These are phyloP conservation scores for Anthostomella pinea DNA, from an alignment of 2,329 filamentous ascomycete species.

Conservation along the genomic window DNA sequence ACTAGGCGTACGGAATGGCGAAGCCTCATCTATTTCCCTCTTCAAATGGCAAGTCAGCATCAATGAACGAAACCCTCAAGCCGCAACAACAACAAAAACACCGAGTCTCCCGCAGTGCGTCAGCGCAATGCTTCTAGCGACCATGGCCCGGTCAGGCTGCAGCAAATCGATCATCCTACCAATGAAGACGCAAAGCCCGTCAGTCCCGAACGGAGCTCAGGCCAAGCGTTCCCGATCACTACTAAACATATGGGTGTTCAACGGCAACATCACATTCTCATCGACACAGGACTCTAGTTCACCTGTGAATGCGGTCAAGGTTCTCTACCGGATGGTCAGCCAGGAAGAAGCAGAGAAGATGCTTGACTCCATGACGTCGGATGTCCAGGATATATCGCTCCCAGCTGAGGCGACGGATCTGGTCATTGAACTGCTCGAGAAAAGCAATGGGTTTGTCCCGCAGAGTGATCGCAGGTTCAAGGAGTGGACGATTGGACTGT, in stretches of 20 bases:
- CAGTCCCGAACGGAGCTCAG: not conserved
- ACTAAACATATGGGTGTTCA: conserved; percentile 55
- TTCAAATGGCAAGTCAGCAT: conserved; percentile 58
- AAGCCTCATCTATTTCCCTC: conserved; percentile 45
- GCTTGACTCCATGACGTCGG: conserved; percentile 49
- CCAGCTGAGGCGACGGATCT: conserved; percentile 48
- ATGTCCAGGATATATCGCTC: conserved; percentile 58
- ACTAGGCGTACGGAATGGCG: conserved; percentile 47
- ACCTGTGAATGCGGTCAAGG: conserved; percentile 47
- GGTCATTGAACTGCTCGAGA: conserved; percentile 42
- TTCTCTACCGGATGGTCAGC: conserved; percentile 48
- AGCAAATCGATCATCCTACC: conserved; percentile 55
- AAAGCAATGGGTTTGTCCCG: conserved; percentile 53
- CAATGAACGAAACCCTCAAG: conserved; percentile 26
- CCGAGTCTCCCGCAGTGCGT: conserved; percentile 50
- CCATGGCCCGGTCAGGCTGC: conserved; percentile 54
- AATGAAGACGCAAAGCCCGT: conserved; percentile 19
- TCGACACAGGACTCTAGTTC: conserved; percentile 35
- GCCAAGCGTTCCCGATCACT: conserved; percentile 17
- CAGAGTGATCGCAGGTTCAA: conserved; percentile 54
- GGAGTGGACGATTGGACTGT: conserved; percentile 65
- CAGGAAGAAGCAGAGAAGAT: conserved; percentile 45
- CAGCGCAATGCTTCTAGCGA: conserved; percentile 50
- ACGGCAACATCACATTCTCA: conserved; percentile 52
- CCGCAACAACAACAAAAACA: conserved; percentile 10